Conservation (phyloP, 2,329 filamentous ascomycete species). For the Aspergillus quadrilineatus region DNA sequence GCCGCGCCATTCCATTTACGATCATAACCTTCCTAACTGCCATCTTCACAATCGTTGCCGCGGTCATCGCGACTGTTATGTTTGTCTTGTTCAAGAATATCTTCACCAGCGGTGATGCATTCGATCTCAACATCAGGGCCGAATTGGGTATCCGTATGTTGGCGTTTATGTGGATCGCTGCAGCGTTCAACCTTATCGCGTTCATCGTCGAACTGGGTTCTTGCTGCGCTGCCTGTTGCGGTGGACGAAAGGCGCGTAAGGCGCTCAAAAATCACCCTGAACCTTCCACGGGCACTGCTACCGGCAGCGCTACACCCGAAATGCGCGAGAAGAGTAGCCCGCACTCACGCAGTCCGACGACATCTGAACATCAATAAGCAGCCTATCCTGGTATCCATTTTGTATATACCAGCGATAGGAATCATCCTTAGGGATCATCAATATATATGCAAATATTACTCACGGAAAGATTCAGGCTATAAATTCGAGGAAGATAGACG, state of each 20-base stretch:
- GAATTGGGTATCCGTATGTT: constrained; percentile 73
- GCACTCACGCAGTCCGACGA: constrained; percentile 12
- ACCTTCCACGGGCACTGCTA: constrained; percentile 4
- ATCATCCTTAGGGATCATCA: constrained; percentile 6
- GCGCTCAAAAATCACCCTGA: constrained; percentile 27
- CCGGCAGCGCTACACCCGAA: neutral
- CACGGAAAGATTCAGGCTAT: neutral
- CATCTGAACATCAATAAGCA: neutral
- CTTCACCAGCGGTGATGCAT: constrained; percentile 60
- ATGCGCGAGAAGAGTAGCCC: constrained; percentile 19
- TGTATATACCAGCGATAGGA: constrained; percentile 8
- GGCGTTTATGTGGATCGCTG: constrained; percentile 84
- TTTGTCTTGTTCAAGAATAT: constrained; percentile 78
- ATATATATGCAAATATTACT: constrained; percentile 5
- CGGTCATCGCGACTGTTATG: constrained; percentile 77
- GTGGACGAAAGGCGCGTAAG: constrained; percentile 40
- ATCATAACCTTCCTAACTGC: constrained; percentile 67
- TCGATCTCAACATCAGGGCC: constrained; percentile 73
- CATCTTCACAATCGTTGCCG: constrained; percentile 66
- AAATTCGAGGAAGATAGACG: neutral
- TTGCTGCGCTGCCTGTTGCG: constrained; percentile 65
- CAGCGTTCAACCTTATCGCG: constrained; percentile 64
- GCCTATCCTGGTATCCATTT: constrained; percentile 4
- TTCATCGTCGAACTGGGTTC: constrained; percentile 73
- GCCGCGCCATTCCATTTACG: constrained; percentile 64